A percentile compares a stretch with the other conserved stretches of the same genome.
These are phyloP conservation scores for Vigna hirtella DNA, from an alignment of 306 rosid species.

Conservation along the genomic window DNA sequence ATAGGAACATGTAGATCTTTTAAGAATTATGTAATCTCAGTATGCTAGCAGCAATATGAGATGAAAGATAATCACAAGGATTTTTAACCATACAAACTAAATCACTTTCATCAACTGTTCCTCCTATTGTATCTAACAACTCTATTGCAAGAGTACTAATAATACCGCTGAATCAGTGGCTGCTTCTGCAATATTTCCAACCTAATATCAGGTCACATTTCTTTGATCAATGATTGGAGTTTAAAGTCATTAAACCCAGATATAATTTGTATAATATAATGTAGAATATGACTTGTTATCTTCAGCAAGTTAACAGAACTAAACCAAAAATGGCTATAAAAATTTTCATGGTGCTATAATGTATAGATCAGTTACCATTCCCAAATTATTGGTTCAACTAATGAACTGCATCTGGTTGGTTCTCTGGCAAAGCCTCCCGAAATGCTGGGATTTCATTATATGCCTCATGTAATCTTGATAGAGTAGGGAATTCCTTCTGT, in stretches of 20 bases:
- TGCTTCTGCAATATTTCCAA: not conserved
- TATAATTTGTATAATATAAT: not conserved
- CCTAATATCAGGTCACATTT: not conserved
- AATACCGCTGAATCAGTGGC: not conserved
- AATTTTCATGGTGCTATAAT: not conserved
- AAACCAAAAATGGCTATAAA: not conserved
- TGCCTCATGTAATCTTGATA: constrained; percentile 57
- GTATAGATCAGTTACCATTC: constrained; percentile 1
- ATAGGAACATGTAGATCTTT: not conserved
- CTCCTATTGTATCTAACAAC: not conserved
- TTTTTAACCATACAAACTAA: not conserved
- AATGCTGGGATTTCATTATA: constrained; percentile 59
- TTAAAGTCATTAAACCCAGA: not conserved
- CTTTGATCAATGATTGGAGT: constrained; percentile 18
- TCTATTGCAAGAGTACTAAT: constrained; percentile 1
- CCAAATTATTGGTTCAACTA: constrained; percentile 35
- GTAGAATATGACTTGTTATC: not conserved
- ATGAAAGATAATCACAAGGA: not conserved
- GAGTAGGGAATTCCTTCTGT: constrained; percentile 64
- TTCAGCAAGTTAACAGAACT: not conserved
- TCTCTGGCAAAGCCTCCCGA: constrained; percentile 61
- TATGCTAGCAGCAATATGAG: not conserved
- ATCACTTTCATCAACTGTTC: not conserved
- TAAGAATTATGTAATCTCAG: not conserved
- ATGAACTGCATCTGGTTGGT: constrained; percentile 61